Evolutionary conservation across 2,329 filamentous ascomycete genomes (phyloP).

Genomic region (Aspergillus aculeatinus): DNA sequence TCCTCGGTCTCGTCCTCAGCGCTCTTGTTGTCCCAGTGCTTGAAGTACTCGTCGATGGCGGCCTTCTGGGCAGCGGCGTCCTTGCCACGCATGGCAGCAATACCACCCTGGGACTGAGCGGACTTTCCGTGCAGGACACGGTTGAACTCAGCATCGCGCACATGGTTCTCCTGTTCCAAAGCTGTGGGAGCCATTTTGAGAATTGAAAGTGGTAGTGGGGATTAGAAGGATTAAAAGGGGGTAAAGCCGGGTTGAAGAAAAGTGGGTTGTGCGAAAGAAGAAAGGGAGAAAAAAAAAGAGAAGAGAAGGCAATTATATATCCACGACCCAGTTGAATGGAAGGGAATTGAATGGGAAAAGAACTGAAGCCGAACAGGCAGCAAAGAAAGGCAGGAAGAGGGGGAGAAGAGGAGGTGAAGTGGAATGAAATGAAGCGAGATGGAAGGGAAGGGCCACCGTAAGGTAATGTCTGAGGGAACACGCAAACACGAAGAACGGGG

Average conservation of each 20-base stretch:
- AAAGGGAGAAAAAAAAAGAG: conserved; percentile 14
- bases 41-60: conserved; percentile 89
- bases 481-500: not conserved
- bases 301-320: conserved; percentile 6
- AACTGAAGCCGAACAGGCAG: conserved; percentile 5
- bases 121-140: conserved; percentile 80
- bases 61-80: conserved; percentile 74
- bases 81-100: conserved; percentile 83
- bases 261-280: not conserved
- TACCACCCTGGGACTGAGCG: conserved; percentile 66
- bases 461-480: not conserved
- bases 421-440: not conserved
- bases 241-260: conserved; percentile 19
- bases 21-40: conserved; percentile 89
- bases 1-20: conserved; percentile 78
- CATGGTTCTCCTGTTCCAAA: conserved; percentile 80
- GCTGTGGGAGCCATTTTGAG: conserved; percentile 52
- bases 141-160: conserved; percentile 86
- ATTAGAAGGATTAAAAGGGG: conserved; percentile 9
- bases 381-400: conserved; percentile 6
- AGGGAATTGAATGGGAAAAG: conserved; percentile 6
- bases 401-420: conserved; percentile 9
- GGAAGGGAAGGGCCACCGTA: conserved; percentile 8
- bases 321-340: conserved; percentile 11
- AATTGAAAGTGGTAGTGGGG: conserved; percentile 17